These are phyloP conservation scores for Alisma plantagoaquatica DNA, from an alignment of 106 monocot genomes.

Conservation along the genomic window DNA sequence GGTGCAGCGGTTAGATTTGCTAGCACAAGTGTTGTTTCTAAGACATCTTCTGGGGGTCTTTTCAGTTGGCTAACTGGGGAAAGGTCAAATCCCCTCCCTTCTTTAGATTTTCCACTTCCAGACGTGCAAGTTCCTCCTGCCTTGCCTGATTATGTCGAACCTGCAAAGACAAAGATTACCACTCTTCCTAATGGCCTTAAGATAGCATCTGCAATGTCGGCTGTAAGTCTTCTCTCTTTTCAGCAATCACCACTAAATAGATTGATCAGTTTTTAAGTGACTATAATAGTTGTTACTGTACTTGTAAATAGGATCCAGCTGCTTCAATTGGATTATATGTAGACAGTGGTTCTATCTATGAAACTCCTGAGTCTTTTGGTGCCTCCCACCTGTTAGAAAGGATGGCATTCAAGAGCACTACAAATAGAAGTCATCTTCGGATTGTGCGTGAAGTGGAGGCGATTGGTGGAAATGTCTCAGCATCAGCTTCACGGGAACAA, in stretches of 20 bases:
- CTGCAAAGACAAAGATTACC: too few relatives aligned
- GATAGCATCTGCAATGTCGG: constrained; percentile 54
- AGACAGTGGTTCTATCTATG: constrained; percentile 63
- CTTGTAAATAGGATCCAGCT: constrained; percentile 56
- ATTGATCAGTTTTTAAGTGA: constrained; percentile 3
- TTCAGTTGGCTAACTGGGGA: constrained; percentile 46
- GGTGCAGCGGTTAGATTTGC: constrained; percentile 36
- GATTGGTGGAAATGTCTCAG: constrained; percentile 54
- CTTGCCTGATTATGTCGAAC: constrained; percentile 43
- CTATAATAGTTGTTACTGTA: too few relatives aligned
- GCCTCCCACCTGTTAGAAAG: constrained; percentile 54
- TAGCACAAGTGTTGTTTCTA: constrained; percentile 61
- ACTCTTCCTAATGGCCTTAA: constrained; percentile 52
- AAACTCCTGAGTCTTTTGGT: constrained; percentile 41
- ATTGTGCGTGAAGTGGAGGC: constrained; percentile 71
- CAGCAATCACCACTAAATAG: not conserved
- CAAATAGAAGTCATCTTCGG: constrained; percentile 68
- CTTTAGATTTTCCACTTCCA: constrained; percentile 48
- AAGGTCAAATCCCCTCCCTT: constrained; percentile 24
- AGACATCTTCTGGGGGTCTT: constrained; percentile 49
- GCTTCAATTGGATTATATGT: constrained; percentile 76
- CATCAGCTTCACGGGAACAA: constrained; percentile 68
- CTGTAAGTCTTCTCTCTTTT: constrained; percentile 23
- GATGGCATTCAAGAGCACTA: constrained; percentile 74
- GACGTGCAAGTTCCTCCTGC: constrained; percentile 39